A percentile compares a stretch with the other conserved stretches of the same genome.
Evolutionary conservation across 164 flowering plant species (phyloP).

Genomic region (Sextonia rubra): DNA sequence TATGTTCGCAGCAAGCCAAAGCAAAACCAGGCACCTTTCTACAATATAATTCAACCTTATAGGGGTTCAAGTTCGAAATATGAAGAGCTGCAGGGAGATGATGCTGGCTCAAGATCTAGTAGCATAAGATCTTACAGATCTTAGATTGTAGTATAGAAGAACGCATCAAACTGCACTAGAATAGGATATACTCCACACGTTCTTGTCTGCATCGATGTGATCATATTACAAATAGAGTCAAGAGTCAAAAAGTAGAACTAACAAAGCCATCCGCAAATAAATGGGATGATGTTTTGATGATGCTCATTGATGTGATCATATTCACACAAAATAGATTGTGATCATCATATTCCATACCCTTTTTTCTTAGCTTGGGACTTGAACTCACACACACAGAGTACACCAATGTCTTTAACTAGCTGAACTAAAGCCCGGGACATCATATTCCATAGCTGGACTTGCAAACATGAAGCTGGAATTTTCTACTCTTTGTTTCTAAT

Average conservation of each 20-base stretch:
- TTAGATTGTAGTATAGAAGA: too few relatives aligned
- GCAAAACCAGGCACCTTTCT: background rate
- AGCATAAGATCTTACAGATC: too few relatives aligned
- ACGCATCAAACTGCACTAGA: background rate
- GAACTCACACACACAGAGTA: background rate
- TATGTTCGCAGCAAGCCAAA: background rate
- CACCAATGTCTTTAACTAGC: too few relatives aligned
- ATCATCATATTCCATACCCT: background rate
- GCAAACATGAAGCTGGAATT: too few relatives aligned
- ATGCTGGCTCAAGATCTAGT: too few relatives aligned
- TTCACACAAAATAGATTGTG: background rate
- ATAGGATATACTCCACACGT: too few relatives aligned
- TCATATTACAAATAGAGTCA: background rate
- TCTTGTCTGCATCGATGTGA: background rate
- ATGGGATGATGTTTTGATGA: too few relatives aligned
- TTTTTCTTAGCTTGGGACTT: background rate
- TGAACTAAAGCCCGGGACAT: too few relatives aligned
- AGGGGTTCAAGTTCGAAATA: background rate
- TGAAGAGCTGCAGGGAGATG: background rate
- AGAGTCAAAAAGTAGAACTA: too few relatives aligned
- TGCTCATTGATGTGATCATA: background rate
- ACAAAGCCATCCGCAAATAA: too few relatives aligned
- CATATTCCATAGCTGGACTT: too few relatives aligned
- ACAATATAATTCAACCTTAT: background rate
- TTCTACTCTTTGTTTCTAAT: too few relatives aligned